Base-by-base conservation (phyloP, 164 flowering plant species). In the Berberis vulgaris region DNA sequence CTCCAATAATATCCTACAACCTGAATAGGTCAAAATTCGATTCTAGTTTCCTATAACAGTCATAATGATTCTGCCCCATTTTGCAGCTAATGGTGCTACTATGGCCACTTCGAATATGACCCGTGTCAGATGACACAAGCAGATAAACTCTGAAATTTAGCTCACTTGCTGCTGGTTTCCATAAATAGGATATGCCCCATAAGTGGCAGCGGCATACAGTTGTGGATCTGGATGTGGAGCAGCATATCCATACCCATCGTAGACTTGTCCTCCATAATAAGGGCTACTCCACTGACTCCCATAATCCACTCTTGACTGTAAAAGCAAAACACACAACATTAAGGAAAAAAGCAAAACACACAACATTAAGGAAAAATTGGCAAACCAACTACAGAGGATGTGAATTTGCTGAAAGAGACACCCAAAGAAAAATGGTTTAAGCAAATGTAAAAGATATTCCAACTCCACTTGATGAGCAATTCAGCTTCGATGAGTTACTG, bases 131-230 rank as follows among this genome's bases (percentile, higher is more conserved):
- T 52, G 59, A 59, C 63, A 50, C 53, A 46, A 45, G 46, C 54
- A 56, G 52, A 43, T 6, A 26, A 41, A 45, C 13, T 62, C 54
- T 44, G 52, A 40, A 41, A 57, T 40, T 84, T 75, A 88, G 87
- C 88, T 91, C 63, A 88, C 97, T 84, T 91, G 96, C 49, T 91
- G 95, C 58, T 84, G 85, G 71, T 73, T 80, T 38, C 96, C 95
- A 67, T 88, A 86, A 60, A 82, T 52, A 4, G 95, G 91, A 64
- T 91, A 91, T 52, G 86, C 80, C 49, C 88, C 97, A 70, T 91
- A 91, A 3, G 90, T 72, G 1, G 86, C 81, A 0, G 90, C 85
- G 11, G 79, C 80, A 65, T 91, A 89, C 88, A 89, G 79, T 75
- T 71, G 68, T 59, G 91, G 97, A 72, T 87, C 88, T 47, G 82